These are phyloP conservation scores for Apiotrichum gracile DNA, from an alignment of 1,284 basidiomycete species.

Conservation along the genomic window DNA sequence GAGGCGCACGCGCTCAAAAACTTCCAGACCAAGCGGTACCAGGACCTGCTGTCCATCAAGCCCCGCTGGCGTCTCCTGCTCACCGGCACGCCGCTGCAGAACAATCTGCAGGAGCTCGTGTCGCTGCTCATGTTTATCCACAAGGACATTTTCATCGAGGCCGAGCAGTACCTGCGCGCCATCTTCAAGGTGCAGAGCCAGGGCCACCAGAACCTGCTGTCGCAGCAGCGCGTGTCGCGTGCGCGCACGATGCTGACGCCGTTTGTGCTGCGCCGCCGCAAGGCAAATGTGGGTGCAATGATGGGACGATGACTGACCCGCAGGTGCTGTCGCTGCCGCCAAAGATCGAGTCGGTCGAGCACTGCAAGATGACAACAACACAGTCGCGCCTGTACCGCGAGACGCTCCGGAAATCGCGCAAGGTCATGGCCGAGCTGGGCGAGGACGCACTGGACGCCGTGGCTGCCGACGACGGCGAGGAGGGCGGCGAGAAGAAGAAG, in stretches of 20 bases:
- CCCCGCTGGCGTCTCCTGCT: constrained; percentile 86
- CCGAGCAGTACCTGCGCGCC: constrained; percentile 69
- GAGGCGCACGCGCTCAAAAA: constrained; percentile 97
- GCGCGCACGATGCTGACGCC: constrained; percentile 99
- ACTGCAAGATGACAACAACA: constrained; percentile 83
- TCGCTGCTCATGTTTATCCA: constrained; percentile 98
- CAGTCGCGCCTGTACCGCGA: constrained; percentile 83
- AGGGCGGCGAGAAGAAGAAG: constrained; percentile 38
- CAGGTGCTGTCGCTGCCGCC: constrained; percentile 85
- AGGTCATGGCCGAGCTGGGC: constrained; percentile 61
- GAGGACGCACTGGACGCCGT: constrained; percentile 49
- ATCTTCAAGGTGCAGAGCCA: constrained; percentile 91
- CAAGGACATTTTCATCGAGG: constrained; percentile 77
- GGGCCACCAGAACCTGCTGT: constrained; percentile 65
- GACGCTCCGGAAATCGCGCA: constrained; percentile 74
- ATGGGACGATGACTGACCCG: not conserved
- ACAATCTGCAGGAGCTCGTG: constrained; percentile 81
- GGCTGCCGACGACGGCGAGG: constrained; percentile 37
- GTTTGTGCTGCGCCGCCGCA: constrained; percentile 90
- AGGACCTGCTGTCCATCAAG: constrained; percentile 75
- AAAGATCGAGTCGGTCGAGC: constrained; percentile 86
- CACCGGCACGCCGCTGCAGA: constrained; percentile 89
- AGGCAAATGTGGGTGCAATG: constrained; percentile 63
- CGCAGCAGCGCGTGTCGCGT: constrained; percentile 81
- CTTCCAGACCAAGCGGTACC: constrained; percentile 90